Evolutionary conservation across 495 filamentous ascomycete species (phyloP).

Genomic region (Hypoxylon rickii): DNA sequence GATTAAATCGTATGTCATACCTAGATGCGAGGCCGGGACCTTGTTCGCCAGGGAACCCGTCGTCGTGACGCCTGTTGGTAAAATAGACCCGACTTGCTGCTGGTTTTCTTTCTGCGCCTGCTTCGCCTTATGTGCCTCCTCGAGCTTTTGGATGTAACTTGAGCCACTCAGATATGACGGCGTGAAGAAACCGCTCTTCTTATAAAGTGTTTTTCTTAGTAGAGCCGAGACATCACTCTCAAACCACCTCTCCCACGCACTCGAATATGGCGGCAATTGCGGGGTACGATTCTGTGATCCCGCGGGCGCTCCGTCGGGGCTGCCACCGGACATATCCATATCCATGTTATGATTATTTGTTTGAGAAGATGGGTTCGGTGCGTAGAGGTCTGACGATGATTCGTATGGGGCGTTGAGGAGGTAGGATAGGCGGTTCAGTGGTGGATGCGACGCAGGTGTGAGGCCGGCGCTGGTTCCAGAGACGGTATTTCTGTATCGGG

Average conservation of each 20-base stretch:
- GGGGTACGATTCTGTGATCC: constrained; percentile 32
- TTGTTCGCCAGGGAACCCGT: constrained; percentile 20
- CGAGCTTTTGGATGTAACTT: constrained; percentile 74
- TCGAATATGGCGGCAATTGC: constrained; percentile 61
- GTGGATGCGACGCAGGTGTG: constrained; percentile 49
- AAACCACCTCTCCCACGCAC: constrained; percentile 61
- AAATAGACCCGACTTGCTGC: constrained; percentile 12
- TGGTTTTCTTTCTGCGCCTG: constrained; percentile 39
- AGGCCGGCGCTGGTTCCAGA: constrained; percentile 61
- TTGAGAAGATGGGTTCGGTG: constrained; percentile 43
- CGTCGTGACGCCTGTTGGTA: constrained; percentile 21
- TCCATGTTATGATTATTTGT: constrained; percentile 32
- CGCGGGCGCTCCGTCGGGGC: constrained; percentile 43
- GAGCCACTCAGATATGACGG: constrained; percentile 82
- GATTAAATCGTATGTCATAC: constrained; percentile 83
- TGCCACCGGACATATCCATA: constrained; percentile 28
- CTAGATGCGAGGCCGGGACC: constrained; percentile 68
- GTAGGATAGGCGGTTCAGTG: constrained; percentile 62
- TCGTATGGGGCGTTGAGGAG: constrained; percentile 60
- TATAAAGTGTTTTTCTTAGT: constrained; percentile 28
- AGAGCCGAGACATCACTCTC: constrained; percentile 38
- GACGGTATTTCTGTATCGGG: constrained; percentile 57
- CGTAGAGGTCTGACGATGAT: constrained; percentile 46
- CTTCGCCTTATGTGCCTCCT: constrained; percentile 68
- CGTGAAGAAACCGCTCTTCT: constrained; percentile 61